These are phyloP conservation scores for Brassica carinata DNA, from an alignment of 345 rosid genomes.

Conservation along the genomic window DNA sequence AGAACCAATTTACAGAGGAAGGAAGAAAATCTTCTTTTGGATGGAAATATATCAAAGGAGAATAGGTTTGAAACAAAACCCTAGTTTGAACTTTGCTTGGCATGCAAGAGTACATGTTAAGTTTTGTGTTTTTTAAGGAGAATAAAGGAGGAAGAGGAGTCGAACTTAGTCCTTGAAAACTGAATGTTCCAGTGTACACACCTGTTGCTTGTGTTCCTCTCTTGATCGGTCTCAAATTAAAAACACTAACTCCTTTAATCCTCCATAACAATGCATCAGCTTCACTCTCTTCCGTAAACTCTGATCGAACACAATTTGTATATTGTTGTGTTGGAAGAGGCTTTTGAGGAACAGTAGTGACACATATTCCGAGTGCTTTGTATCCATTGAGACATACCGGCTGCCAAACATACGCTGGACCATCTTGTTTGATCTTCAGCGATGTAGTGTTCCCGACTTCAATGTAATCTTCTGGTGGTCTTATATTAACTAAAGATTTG, in stretches of 20 bases:
- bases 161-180: constrained; percentile 32
- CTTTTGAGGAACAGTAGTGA: constrained; percentile 55
- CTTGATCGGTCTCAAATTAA: constrained; percentile 46
- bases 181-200: constrained; percentile 62
- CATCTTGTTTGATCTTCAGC: constrained; percentile 53
- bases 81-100: constrained; percentile 58
- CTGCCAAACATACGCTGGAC: constrained; percentile 61
- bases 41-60: constrained; percentile 69
- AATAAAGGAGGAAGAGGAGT: constrained; percentile 29
- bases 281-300: constrained; percentile 58
- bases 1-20: constrained; percentile 63
- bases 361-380: constrained; percentile 51
- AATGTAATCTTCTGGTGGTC: constrained; percentile 59
- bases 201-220: constrained; percentile 53
- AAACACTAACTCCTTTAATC: constrained; percentile 41
- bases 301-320: constrained; percentile 60
- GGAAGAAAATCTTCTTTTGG: constrained; percentile 67
- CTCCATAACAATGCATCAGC: constrained; percentile 61
- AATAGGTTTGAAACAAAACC: constrained; percentile 51
- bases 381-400: constrained; percentile 65
- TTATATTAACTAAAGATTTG: constrained; percentile 26
- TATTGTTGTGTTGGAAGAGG: constrained; percentile 48
- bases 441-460: constrained; percentile 68
- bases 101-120: constrained; percentile 43
- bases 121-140: constrained; percentile 55